These are phyloP conservation scores for Neurospora terricola DNA, from an alignment of 495 filamentous ascomycete species.

Conservation along the genomic window DNA sequence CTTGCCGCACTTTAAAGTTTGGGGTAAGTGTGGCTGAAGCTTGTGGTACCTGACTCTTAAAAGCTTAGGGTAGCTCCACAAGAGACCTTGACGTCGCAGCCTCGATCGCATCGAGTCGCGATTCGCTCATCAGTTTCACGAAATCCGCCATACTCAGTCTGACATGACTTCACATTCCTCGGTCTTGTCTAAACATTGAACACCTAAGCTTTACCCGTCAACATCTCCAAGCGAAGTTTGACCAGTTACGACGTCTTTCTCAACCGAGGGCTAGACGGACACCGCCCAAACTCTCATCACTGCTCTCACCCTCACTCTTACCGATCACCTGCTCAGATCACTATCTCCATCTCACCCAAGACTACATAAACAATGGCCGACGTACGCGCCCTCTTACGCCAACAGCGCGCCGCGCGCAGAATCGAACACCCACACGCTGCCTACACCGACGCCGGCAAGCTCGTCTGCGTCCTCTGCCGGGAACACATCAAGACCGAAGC, in stretches of 20 bases:
- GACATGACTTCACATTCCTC: neutral
- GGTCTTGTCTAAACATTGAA: neutral
- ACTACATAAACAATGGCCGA: conserved; percentile 54
- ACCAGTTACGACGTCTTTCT: too few species aligned
- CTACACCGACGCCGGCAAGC: conserved; percentile 50
- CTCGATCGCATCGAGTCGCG: neutral
- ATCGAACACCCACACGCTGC: conserved; percentile 55
- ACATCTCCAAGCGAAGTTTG: too few species aligned
- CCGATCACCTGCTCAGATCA: neutral
- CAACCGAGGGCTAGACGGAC: neutral
- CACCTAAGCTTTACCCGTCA: too few species aligned
- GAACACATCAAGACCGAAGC: conserved; percentile 50
- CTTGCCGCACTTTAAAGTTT: neutral
- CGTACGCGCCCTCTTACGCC: conserved; percentile 70
- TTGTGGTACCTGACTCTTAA: neutral
- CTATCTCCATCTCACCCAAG: neutral
- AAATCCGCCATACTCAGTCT: neutral
- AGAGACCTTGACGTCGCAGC: neutral
- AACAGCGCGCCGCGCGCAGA: conserved; percentile 67
- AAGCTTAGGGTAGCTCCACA: neutral
- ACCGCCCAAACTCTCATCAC: neutral
- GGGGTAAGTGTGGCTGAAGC: neutral
- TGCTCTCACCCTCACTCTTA: neutral
- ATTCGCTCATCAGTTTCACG: neutral
- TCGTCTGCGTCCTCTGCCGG: conserved; percentile 50